These are phyloP conservation scores for Neofusicoccum laricinum DNA, from an alignment of 2,329 filamentous ascomycete species.

Conservation along the genomic window DNA sequence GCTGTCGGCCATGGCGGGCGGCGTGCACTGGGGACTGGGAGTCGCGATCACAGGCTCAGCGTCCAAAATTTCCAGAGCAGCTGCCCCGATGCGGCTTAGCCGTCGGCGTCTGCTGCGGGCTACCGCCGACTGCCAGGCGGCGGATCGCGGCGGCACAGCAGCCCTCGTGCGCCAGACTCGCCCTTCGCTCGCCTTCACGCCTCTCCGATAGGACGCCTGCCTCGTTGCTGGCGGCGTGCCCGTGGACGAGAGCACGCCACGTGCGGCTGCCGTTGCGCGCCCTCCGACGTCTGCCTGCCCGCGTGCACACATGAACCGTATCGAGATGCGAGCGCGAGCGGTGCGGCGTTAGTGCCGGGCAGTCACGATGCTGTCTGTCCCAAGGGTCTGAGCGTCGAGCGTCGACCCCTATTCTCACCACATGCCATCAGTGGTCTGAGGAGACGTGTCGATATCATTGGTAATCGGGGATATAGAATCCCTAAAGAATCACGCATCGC, in stretches of 20 bases:
- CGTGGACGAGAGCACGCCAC: slow-evolving; percentile 10
- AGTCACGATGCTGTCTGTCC: neutral
- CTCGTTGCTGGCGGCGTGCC: neutral
- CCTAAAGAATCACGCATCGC: slow-evolving; percentile 15
- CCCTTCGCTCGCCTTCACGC: neutral
- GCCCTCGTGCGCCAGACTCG: neutral
- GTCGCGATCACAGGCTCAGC: neutral
- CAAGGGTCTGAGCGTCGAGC: slow-evolving; percentile 8
- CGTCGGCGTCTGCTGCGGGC: slow-evolving; percentile 6
- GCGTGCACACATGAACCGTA: neutral
- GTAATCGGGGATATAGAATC: slow-evolving; percentile 13
- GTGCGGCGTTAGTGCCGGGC: neutral
- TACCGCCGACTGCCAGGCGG: neutral
- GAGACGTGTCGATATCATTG: slow-evolving; percentile 17
- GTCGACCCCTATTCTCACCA: slow-evolving; percentile 10
- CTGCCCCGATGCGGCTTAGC: slow-evolving; percentile 8
- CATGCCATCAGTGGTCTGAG: neutral
- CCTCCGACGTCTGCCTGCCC: neutral
- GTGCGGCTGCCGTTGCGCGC: neutral
- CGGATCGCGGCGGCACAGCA: slow-evolving; percentile 1
- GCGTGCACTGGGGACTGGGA: neutral
- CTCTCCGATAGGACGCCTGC: neutral
- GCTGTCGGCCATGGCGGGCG: slow-evolving; percentile 8
- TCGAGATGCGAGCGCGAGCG: neutral
- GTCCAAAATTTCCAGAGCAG: slow-evolving; percentile 17